These are phyloP conservation scores for Trebouxia gelatinosa DNA, from an alignment of 163 green algal genomes.

Conservation along the genomic window DNA sequence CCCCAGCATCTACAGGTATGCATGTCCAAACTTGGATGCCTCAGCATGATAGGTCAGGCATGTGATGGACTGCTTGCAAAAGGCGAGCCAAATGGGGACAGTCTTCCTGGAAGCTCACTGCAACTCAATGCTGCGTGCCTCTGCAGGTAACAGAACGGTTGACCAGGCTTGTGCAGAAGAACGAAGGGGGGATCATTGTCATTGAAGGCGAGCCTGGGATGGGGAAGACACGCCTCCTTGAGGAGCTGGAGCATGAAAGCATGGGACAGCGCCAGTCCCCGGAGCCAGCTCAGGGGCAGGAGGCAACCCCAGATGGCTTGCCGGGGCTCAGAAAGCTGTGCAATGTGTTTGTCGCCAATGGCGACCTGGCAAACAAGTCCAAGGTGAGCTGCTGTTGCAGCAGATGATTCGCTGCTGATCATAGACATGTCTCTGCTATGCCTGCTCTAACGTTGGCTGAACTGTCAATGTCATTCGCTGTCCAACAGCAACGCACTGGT, in stretches of 20 bases:
- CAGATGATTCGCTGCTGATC: too few species aligned
- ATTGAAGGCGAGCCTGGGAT: conserved; percentile 75
- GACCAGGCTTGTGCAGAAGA: conserved; percentile 34
- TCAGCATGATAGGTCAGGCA: background rate
- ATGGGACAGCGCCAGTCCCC: background rate
- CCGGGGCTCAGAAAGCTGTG: conserved; percentile 11
- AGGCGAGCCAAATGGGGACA: too few species aligned
- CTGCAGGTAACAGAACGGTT: conserved; percentile 38
- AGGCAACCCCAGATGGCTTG: too few species aligned
- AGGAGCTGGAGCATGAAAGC: conserved; percentile 50
- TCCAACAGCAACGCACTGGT: too few species aligned
- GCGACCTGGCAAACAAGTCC: conserved; percentile 23
- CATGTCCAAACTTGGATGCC: background rate
- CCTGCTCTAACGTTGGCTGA: too few species aligned
- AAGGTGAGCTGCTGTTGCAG: too few species aligned
- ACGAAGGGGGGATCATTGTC: conserved; percentile 57
- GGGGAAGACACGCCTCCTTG: conserved; percentile 77
- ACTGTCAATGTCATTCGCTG: too few species aligned
- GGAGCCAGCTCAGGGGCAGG: too few species aligned
- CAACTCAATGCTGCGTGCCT: background rate
- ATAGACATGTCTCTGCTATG: too few species aligned
- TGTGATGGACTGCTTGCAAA: too few species aligned
- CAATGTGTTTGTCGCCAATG: conserved; percentile 5
- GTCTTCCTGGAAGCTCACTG: too few species aligned
- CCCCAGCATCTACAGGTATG: background rate